Conservation (phyloP, 2,329 filamentous ascomycete genomes). For the Paecilomyces fulvus region DNA sequence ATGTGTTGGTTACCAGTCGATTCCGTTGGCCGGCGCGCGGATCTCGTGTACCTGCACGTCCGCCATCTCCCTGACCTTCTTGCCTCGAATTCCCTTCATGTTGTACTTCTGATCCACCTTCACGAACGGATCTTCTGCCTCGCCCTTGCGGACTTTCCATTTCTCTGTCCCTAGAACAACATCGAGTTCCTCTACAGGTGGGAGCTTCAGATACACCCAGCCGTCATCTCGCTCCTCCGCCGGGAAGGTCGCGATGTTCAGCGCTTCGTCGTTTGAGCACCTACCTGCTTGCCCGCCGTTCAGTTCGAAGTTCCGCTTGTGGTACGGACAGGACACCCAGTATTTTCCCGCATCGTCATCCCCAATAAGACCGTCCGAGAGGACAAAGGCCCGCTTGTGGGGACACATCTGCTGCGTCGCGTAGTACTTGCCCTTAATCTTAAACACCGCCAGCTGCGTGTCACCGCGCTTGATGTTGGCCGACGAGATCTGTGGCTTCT, state of each 20-base stretch:
- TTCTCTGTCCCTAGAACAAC: constrained; percentile 65
- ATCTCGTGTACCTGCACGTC: constrained; percentile 3
- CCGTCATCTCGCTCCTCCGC: constrained; percentile 68
- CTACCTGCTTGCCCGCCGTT: constrained; percentile 55
- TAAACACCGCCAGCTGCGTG: constrained; percentile 82
- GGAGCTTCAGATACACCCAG: constrained; percentile 70
- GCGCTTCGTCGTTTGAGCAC: constrained; percentile 64
- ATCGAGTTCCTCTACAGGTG: constrained; percentile 73
- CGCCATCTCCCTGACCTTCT: constrained; percentile 32
- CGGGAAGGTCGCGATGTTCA: constrained; percentile 76
- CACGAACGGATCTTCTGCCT: constrained; percentile 50
- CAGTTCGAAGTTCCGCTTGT: constrained; percentile 84
- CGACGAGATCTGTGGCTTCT: constrained; percentile 60
- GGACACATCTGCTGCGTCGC: constrained; percentile 92
- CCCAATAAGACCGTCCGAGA: constrained; percentile 76
- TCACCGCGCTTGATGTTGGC: constrained; percentile 77
- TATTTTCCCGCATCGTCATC: constrained; percentile 51
- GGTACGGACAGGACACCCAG: constrained; percentile 81
- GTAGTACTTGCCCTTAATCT: constrained; percentile 70
- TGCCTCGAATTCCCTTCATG: constrained; percentile 42
- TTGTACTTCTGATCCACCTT: constrained; percentile 48
- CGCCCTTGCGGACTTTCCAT: constrained; percentile 70
- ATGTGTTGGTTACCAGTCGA: constrained; percentile 23
- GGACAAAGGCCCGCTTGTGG: constrained; percentile 82
- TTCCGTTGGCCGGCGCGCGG: constrained; percentile 15